Conservation (phyloP, 192 early-diverging fungal genomes). For the Radiomyces spectabilis region DNA sequence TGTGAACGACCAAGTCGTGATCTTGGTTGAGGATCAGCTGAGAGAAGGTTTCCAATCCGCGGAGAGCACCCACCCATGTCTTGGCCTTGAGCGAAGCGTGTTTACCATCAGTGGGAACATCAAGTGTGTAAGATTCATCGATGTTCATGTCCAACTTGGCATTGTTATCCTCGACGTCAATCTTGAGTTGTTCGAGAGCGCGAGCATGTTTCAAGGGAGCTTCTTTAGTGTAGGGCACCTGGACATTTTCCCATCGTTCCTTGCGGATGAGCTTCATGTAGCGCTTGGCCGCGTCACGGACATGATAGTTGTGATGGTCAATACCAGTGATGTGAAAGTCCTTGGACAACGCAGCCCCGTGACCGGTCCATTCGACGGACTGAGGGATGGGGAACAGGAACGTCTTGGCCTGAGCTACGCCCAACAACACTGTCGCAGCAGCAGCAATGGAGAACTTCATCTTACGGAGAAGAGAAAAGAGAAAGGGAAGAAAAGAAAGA, state of each 20-base stretch:
- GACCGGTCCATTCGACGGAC: slow-evolving; percentile 20
- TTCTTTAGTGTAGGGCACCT: slow-evolving; percentile 29
- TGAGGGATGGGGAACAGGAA: slow-evolving; percentile 20
- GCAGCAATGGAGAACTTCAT: slow-evolving; percentile 17
- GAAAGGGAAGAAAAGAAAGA: not conserved
- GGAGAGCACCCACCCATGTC: slow-evolving; percentile 62
- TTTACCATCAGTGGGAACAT: slow-evolving; percentile 42
- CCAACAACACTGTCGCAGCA: slow-evolving; percentile 2
- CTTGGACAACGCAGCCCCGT: not conserved
- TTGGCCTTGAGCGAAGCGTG: slow-evolving; percentile 46
- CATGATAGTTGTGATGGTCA: not conserved
- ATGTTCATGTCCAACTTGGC: slow-evolving; percentile 46
- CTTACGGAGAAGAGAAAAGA: too few species aligned
- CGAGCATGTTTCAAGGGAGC: not conserved
- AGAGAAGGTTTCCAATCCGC: slow-evolving; percentile 62
- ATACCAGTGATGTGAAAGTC: slow-evolving; percentile 12
- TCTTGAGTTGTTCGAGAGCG: slow-evolving; percentile 27
- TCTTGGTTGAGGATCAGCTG: slow-evolving; percentile 49
- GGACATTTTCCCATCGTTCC: slow-evolving; percentile 36
- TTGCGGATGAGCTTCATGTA: slow-evolving; percentile 34
- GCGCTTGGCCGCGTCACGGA: slow-evolving; percentile 25
- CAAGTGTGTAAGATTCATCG: slow-evolving; percentile 67
- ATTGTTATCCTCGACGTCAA: slow-evolving; percentile 38
- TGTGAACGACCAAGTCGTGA: slow-evolving; percentile 37
- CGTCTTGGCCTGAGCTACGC: slow-evolving; percentile 13